Base-by-base conservation (phyloP, 179 eudicot genomes). In the Beta corolliflora region DNA sequence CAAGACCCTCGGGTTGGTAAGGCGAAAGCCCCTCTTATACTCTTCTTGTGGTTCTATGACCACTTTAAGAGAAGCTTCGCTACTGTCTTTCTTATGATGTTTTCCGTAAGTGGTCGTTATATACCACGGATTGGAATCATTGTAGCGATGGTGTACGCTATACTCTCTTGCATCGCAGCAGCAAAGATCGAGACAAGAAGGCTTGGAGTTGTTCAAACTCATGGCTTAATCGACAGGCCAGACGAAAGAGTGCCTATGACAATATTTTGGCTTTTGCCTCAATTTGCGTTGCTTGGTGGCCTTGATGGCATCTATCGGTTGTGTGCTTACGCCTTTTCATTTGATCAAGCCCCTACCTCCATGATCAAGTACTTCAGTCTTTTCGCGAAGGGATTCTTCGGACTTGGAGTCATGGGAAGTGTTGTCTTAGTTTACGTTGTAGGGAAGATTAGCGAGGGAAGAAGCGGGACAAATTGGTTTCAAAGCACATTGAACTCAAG, bases 1-100 rank as follows among this genome's bases (percentile, higher is more conserved):
- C 63, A 89, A 84, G 73, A 88, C 65, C 89, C 58, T 36, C 84
- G 84, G 23, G 69, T 90, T 0, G 95, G 93, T 5, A 63, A 63
- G 11, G 11, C 85, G 50, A 81, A 79, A 3, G 77, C 86, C 25
- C 91, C 92, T 6, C 56, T 85, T 55, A 70, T 84, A 0, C 23
- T 89, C 52, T 80, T 92, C 36, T 81, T 89, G 2, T 36, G 84
- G 46, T 50, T 83, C 68, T 85, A 76, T 55, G 77, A 80, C 16
- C 64, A 65, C 0, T 68, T 76, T 18, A 84, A 78, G 72, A 5
- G 55, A 41, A 5, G n/a, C 9, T 82, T 71, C 60, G 53, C 81
- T 15, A 15, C 45, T 44, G 0, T 77, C 45, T 87, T 77, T 48
- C 41, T 75, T 13, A 5, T 0, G 3, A 1, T 81, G 12, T n/a